Percentiles rank a stretch among this genome's conserved stretches.
These are phyloP conservation scores for Apophysomyces trapeziformis DNA, from an alignment of 371 early-diverging fungal genomes.

Conservation along the genomic window DNA sequence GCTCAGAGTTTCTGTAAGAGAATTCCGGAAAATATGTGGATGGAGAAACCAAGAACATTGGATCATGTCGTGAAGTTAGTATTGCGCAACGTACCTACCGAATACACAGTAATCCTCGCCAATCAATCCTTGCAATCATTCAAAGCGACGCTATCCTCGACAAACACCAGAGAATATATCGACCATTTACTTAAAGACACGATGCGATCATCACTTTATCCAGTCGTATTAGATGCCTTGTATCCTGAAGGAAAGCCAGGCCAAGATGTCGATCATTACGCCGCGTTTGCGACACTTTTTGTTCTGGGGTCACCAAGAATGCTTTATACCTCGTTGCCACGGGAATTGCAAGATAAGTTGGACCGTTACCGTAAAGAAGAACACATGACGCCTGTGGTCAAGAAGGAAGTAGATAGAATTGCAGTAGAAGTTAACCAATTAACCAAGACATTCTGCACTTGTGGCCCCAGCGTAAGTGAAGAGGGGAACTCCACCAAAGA, in stretches of 20 bases:
- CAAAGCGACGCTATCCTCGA: conserved; percentile 22
- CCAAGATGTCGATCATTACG: conserved; percentile 29
- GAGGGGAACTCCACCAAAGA: not conserved
- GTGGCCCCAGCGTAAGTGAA: conserved; percentile 27
- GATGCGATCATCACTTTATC: conserved; percentile 47
- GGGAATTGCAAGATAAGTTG: conserved; percentile 30
- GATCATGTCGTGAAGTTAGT: conserved; percentile 50
- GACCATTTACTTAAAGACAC: conserved; percentile 44
- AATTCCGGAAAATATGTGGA: conserved; percentile 57
- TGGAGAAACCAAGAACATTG: conserved; percentile 51
- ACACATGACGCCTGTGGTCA: conserved; percentile 25
- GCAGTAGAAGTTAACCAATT: conserved; percentile 31
- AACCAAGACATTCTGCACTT: conserved; percentile 39
- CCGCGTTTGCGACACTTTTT: conserved; percentile 38
- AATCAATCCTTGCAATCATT: conserved; percentile 41
- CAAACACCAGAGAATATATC: conserved; percentile 41
- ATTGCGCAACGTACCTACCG: conserved; percentile 52
- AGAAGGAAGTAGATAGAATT: conserved; percentile 35
- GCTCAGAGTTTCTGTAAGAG: conserved; percentile 54
- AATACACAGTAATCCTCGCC: conserved; percentile 47
- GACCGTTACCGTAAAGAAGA: conserved; percentile 23
- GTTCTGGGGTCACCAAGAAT: conserved; percentile 35
- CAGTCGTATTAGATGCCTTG: conserved; percentile 43
- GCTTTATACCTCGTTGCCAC: conserved; percentile 37
- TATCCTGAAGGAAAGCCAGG: conserved; percentile 25